Percentiles rank a stretch among this genome's conserved stretches.
Evolutionary conservation across 75 land plant species (phyloP).

Genomic region (Cunninghamia lanceolata): DNA sequence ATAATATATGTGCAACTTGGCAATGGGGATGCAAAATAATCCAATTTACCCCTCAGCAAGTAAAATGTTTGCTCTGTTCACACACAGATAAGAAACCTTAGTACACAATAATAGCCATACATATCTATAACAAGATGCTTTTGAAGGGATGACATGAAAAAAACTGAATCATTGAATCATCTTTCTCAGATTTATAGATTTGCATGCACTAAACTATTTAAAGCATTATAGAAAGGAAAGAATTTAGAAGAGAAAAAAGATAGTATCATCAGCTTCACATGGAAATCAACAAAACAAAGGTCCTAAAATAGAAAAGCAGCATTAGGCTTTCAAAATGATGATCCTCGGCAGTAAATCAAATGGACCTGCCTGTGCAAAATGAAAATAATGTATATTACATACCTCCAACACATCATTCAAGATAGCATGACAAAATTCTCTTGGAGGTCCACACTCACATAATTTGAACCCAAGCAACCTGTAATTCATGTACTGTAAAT

Average conservation of each 20-base stretch:
- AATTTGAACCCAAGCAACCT: constrained; percentile 69
- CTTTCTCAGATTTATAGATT: not conserved
- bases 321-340: not conserved
- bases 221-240: not conserved
- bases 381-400: not conserved
- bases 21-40: not conserved
- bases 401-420: constrained; percentile 62
- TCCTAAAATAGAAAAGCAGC: not conserved
- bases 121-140: not conserved
- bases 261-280: not conserved
- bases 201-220: not conserved
- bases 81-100: not conserved
- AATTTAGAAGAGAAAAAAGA: not conserved
- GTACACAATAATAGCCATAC: not conserved
- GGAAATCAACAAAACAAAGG: not conserved
- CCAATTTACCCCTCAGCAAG: not conserved
- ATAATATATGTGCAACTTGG: not conserved
- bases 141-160: not conserved
- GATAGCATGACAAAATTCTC: constrained; percentile 19
- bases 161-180: not conserved
- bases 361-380: too few relatives aligned
- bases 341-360: not conserved
- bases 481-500: constrained; percentile 66
- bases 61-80: not conserved
- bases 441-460: constrained; percentile 46